A percentile compares a stretch with the other conserved stretches of the same genome.
These are phyloP conservation scores for Sphagnum contortum DNA, from an alignment of 225 moss, liverwort and hornwort species.

Conservation along the genomic window DNA sequence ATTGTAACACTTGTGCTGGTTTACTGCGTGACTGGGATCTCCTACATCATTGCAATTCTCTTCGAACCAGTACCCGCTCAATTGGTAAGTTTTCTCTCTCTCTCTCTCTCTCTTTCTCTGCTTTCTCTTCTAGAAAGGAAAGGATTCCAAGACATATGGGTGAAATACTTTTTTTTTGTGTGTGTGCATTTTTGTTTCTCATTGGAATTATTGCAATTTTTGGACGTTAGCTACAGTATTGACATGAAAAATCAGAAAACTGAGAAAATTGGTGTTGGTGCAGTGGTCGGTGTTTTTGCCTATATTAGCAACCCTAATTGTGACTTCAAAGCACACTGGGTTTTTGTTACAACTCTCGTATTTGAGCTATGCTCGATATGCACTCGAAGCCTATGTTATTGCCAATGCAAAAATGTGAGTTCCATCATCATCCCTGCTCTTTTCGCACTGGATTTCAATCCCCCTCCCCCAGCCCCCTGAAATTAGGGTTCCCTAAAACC, in stretches of 20 bases:
- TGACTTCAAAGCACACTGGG: slow-evolving; percentile 36
- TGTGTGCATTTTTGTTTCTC: too few species aligned
- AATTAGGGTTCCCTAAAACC: not conserved
- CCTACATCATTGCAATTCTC: slow-evolving; percentile 72
- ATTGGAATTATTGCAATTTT: too few species aligned
- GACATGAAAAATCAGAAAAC: too few species aligned
- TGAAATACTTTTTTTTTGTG: too few species aligned
- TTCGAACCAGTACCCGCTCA: slow-evolving; percentile 84
- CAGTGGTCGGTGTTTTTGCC: slow-evolving; percentile 92
- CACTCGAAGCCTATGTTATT: slow-evolving; percentile 78
- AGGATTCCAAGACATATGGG: too few species aligned
- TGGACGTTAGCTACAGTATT: too few species aligned
- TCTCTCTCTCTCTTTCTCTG: not conserved
- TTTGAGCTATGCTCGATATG: slow-evolving; percentile 71
- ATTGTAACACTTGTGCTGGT: slow-evolving; percentile 66
- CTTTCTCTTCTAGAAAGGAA: not conserved
- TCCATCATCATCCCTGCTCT: not conserved
- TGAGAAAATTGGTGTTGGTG: slow-evolving; percentile 2
- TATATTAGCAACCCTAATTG: slow-evolving; percentile 69
- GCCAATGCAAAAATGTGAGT: slow-evolving; percentile 71
- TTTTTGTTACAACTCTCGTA: slow-evolving; percentile 26
- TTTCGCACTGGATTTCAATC: not conserved
- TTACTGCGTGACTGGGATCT: slow-evolving; percentile 83
- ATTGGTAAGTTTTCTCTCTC: slow-evolving; percentile 31
- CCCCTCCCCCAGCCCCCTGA: not conserved